Base-by-base conservation (phyloP, 495 filamentous ascomycete genomes). In the Lophiotrema nucula region DNA sequence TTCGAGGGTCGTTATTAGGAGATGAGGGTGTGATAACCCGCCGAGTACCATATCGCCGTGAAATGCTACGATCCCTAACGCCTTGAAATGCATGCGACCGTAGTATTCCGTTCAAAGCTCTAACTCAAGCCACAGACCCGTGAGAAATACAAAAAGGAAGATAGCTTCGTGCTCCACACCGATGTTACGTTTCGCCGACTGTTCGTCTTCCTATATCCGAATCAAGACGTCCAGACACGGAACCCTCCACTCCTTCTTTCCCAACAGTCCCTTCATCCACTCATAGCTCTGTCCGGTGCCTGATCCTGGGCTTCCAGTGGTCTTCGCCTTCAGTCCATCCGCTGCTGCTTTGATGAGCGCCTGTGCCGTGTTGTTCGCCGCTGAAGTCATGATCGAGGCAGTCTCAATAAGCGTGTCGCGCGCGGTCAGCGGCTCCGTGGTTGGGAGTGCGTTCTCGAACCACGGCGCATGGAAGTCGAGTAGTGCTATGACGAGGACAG, bases 401-500 rank as follows among this genome's bases (percentile, higher is more conserved):
- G 57, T 67, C 16, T 67, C 57, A 24, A 65, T 49, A 4, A 52
- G 23, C 8, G 46, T 42, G 25, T 67, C 37, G 27, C 57, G 43
- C 8, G 33, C 52, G 28, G 58, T 59, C 42, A 46, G 31, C 0
- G 46, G 25, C 25, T 1, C 24, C 21, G 28, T n/a, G 55, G 45
- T 12, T 42, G 55, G 22, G 31, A 64, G 46, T 48, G 65, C 44
- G 10, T 70, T 58, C 44, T 74, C 73, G 53, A 75, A 75, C 73
- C 72, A 75, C 21, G 68, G 55, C 11, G 61, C 60, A 13, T 64
- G 50, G 66, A 75, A 75, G 62, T 75, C 73, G 67, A 74, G 72
- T 56, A 75, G 66, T 4, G 73, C 60, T 28, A 73, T 49, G 44
- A 74, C 62, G 47, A 75, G 69, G 49, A 74, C 68, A 62, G 66